Evolutionary conservation across 768 basidiomycete genomes (phyloP), one percentile per base, ranked within the genome.

Genomic region (Cystofilobasidium macerans): DNA sequence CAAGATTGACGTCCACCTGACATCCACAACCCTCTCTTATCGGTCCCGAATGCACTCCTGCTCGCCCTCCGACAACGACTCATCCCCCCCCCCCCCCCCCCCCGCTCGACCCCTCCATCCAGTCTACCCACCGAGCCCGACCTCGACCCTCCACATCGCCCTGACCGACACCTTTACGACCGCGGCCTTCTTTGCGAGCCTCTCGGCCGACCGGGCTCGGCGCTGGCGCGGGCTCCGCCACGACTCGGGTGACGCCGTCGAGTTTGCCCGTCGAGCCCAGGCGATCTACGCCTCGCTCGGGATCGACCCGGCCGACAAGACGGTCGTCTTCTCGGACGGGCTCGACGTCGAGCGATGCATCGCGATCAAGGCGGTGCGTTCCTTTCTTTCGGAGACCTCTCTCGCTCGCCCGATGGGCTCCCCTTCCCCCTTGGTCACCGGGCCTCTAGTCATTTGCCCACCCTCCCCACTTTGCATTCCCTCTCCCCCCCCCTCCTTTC

Each of bases 81-180:
- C n/a, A n/a, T n/a, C 8, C 22, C 16, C 8, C 3, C 32, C 30
- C 32, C 3, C 33, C 13, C 24, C 40, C 26, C 42, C 22, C 32
- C 33, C 42, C 42, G 16, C 42, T 20, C 16, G 13, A 24, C n/a
- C 35, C 42, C 64, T 48, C 11, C 28, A 30, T 20, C 4, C 47
- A 76, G 76, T 75, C 57, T 78, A 77, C 69, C 82, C 73, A 70
- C 78, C 36, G 67, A 72, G 26, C 69, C 73, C 65, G 0, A 67
- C 57, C 18, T 72, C 72, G 2, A 71, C 75, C 0, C 71, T 76
- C 12, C 81, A 86, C 62, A 82, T 89, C 65, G 90, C 92, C 24
- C 78, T 97, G 38, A 95, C 95, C 18, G 95, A 99, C 77, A 99
- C 95, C 0, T 98, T 95, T 76, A 88, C 92, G 8, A 89, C 88